Evolutionary conservation across 2,329 filamentous ascomycete species (phyloP), one percentile per base, ranked within the genome.

Genomic region (Penicillium olsonii): DNA sequence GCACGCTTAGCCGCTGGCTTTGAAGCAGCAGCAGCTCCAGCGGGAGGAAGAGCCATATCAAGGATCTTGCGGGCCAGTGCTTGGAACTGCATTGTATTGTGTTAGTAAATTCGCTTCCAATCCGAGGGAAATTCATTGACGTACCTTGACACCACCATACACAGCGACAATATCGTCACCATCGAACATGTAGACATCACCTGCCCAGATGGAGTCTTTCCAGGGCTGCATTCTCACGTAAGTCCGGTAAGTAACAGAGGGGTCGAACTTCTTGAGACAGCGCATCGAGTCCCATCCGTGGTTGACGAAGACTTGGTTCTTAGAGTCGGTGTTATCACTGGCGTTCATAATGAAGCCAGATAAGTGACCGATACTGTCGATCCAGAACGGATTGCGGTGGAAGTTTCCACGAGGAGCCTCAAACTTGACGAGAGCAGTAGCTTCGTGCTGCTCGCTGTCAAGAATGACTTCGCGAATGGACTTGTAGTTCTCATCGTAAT

Each of bases 251-350:
- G 77, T 79, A 61, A 76, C 75, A 53, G 76, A 74, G 3, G 75
- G 67, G 24, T 77, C 75, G 33, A 82, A 70, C 53, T 75, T 71
- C 63, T 78, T 77, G 37, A 81, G 70, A 58, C 81, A 78, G 56
- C 79, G 80, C 73, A 85, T 80, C 3, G 77, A 79, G 42, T 77
- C 77, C 82, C 82, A 84, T 31, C 82, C 82, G 59, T 84, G 82
- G 27, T 81, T 84, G 54, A 84, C 80, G 66, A 81, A 84, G 50
- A 84, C 81, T 43, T 79, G 78, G 57, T 80, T 78, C 59, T 80
- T 79, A 0, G 80, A 82, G 59, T 84, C 81, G 20, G 81, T 74
- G 7, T 80, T 70, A 54, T 83, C 80, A 34, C 77, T 82, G 15
- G 79, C 80, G 53, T 84, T 84, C 69, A 83, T 79, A 43, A 82